These are phyloP conservation scores for Sphaerulina musiva DNA, from an alignment of 2,329 filamentous ascomycete species.

Conservation along the genomic window DNA sequence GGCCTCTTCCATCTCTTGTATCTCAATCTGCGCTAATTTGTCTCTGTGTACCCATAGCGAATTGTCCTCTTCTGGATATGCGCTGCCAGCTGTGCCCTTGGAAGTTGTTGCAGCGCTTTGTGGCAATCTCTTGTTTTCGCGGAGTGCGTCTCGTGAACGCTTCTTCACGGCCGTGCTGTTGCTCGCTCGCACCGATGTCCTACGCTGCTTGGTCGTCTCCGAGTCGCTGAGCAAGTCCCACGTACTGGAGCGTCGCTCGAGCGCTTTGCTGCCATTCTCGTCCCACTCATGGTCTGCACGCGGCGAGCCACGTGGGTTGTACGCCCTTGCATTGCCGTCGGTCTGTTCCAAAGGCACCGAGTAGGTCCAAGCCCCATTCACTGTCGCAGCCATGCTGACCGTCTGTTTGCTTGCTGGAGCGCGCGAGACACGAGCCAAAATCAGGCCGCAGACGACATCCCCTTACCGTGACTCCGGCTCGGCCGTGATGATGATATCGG, in stretches of 20 bases:
- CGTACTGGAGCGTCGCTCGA: constrained; percentile 16
- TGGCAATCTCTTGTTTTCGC: constrained; percentile 16
- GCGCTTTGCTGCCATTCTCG: constrained; percentile 8
- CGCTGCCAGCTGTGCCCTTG: not conserved
- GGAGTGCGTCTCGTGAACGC: constrained; percentile 25
- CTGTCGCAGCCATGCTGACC: constrained; percentile 2
- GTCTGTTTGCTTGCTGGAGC: not conserved
- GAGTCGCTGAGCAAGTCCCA: constrained; percentile 25
- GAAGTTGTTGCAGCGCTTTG: constrained; percentile 12
- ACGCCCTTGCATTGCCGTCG: constrained; percentile 19
- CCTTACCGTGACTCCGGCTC: not conserved
- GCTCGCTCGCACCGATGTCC: constrained; percentile 22
- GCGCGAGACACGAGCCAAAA: not conserved
- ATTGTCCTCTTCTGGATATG: constrained; percentile 41
- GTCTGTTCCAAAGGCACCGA: constrained; percentile 22
- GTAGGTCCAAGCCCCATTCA: constrained; percentile 20
- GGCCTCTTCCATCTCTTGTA: constrained; percentile 69
- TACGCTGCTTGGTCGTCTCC: constrained; percentile 23
- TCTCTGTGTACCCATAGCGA: constrained; percentile 83
- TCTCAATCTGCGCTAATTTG: constrained; percentile 76
- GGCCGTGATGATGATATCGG: not conserved
- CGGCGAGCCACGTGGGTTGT: constrained; percentile 1
- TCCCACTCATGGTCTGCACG: constrained; percentile 7
- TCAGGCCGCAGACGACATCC: not conserved
- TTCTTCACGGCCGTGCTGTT: constrained; percentile 23